Evolutionary conservation across 2,329 filamentous ascomycete genomes (phyloP).

Genomic region (Exophiala oligosperma): DNA sequence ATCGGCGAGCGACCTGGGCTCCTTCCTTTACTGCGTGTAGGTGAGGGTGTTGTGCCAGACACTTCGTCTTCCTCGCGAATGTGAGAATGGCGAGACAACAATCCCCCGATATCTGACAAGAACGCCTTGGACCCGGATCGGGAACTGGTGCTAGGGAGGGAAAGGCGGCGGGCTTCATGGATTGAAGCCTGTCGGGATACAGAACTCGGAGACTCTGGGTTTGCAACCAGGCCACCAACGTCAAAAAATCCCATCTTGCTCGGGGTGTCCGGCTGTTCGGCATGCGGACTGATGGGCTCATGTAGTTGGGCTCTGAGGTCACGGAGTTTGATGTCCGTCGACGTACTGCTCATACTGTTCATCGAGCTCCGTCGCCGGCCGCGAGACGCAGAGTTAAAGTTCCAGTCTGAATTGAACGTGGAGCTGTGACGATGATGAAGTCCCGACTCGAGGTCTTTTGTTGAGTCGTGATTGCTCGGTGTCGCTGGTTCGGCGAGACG

Average conservation of each 20-base stretch:
- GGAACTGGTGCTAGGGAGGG: conserved; percentile 6
- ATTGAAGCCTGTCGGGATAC: conserved; percentile 28
- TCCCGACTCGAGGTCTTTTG: conserved; percentile 18
- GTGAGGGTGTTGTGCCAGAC: conserved; percentile 2
- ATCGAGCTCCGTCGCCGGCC: conserved; percentile 6
- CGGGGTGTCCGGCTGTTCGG: conserved; percentile 20
- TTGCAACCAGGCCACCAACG: conserved; percentile 71
- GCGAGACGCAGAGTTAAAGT: conserved; percentile 21
- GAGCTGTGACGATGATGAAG: conserved; percentile 31
- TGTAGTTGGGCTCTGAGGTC: conserved; percentile 15
- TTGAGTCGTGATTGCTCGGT: background rate
- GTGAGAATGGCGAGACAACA: conserved; percentile 21
- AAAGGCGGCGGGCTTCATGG: conserved; percentile 15
- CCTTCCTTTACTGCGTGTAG: conserved; percentile 6
- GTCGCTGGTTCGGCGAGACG: conserved; percentile 21
- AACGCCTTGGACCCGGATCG: conserved; percentile 25
- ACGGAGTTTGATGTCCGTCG: conserved; percentile 26
- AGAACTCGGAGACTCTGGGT: conserved; percentile 34
- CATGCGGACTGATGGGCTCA: conserved; percentile 2
- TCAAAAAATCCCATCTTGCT: conserved; percentile 77
- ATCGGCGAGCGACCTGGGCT: conserved; percentile 19
- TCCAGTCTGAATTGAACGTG: conserved; percentile 23
- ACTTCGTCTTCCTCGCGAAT: conserved; percentile 22
- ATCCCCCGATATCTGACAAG: conserved; percentile 30
- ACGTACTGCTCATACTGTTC: conserved; percentile 23